A percentile compares a stretch with the other conserved stretches of the same genome.
Conservation (phyloP, 345 rosid genomes). For the Psidium friedrichsthalianum region DNA sequence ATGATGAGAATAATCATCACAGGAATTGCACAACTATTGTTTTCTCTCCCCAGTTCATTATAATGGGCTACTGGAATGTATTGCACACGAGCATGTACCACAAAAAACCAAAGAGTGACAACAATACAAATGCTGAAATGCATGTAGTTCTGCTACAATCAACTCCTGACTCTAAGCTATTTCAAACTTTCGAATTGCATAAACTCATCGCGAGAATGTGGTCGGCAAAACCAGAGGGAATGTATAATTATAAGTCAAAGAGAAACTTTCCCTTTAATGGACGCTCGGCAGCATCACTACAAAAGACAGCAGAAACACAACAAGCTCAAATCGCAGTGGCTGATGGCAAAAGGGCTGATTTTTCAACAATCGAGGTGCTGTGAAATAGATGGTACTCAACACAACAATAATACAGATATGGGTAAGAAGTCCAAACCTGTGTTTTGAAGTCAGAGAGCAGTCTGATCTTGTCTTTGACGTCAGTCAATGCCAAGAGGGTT, state of each 20-base stretch:
- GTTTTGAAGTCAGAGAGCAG: constrained; percentile 57
- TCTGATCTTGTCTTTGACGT: constrained; percentile 59
- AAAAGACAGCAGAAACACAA: neutral
- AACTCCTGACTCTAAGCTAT: neutral
- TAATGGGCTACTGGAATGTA: neutral
- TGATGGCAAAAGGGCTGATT: neutral
- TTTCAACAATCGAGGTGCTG: neutral
- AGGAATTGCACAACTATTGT: neutral
- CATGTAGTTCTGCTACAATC: neutral
- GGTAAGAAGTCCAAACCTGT: constrained; percentile 27
- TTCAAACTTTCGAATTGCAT: neutral
- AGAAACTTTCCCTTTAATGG: neutral
- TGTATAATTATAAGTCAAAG: neutral
- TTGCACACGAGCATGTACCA: neutral
- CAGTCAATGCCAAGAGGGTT: constrained; percentile 55
- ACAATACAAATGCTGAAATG: neutral
- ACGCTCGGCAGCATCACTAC: neutral
- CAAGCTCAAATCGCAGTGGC: neutral
- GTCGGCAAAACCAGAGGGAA: neutral
- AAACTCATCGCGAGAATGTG: neutral
- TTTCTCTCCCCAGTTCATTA: neutral
- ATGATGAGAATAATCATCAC: neutral
- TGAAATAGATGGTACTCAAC: neutral
- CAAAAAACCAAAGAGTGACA: neutral
- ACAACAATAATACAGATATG: neutral